Base-by-base conservation (phyloP, 768 basidiomycete genomes). In the Mycena crocata region DNA sequence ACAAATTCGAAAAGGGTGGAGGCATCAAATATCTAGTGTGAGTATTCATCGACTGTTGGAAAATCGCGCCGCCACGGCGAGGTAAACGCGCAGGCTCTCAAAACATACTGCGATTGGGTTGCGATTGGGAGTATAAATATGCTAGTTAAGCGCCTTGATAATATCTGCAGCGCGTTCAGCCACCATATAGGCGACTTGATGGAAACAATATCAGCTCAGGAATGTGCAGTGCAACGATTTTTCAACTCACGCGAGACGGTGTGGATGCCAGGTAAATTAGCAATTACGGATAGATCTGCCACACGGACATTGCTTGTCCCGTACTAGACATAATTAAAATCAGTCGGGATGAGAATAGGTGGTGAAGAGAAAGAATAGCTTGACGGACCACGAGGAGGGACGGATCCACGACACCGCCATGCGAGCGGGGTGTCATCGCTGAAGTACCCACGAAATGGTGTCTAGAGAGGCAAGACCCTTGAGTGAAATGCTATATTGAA, bases 291-390 rank as follows among this genome's bases (percentile, higher is more conserved):
- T 2, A 80, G 58, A 63, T 84, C 83, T 12, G 78, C 82, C 30
- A 84, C 81, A 9, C 83, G 79, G 15, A 84, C 35, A 60, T 84
- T 84, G 28, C 64, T 69, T 1, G 81, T 81, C 15, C 82, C 82
- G 62, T 84, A 82, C 66, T 68, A 30, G n/a, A n/a, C n/a, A n/a
- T n/a, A n/a, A n/a, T n/a, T 6, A 34, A 10, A 13, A n/a, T 28
- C 4, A 14, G 26, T n/a, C 8, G 8, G 35, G 9, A 37, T 8
- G 35, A 37, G 8, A 8, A 48, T 13, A 49, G 26, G 2, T 55
- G 30, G 56, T 30, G 19, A 17, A 34, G 19, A 12, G 19, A 61
- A 52, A 19, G 3, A 24, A n/a, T 21, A 32, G 21, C 10, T 15
- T 19, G 17, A 55, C 59, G 30, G 4, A 68, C 66, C 48, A 68